Base-by-base conservation (phyloP, 257 asterid genomes). In the Primulina eburnea region DNA sequence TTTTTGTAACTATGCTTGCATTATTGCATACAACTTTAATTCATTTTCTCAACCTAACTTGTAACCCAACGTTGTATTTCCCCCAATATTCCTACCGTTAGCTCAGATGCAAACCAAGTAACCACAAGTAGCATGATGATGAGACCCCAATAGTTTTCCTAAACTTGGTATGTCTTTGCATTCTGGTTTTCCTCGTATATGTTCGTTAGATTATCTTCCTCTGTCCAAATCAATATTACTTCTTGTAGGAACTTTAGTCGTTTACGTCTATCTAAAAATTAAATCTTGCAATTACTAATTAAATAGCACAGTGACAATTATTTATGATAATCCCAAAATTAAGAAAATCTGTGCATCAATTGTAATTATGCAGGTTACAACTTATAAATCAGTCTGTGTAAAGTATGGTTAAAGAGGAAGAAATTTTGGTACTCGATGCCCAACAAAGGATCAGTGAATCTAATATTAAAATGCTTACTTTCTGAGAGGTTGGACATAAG, bases 41-140 rank as follows among this genome's bases (percentile, higher is more conserved):
- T 76, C 83, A n/a, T 73, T 87, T 79, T 33, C 37, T 33, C 37
- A 6, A 33, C 37, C 37, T 33, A 33, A 85, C 83, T 50, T 70
- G 7, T 58, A 63, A 55, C 67, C 65, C 80, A 68, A 32, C 34
- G 67, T 43, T 77, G 73, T 62, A 62, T 71, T 77, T 73, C 63
- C 68, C 71, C 57, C 59, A 62, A 43, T 12, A 65, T 71, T 79
- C 80, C 82, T 64, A 81, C 84, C 83, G 85, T 81, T 84, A 71
- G 75, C 71, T 76, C 58, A 68, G 83, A 71, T 78, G 76, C 75
- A 75, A 75, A 72, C 75, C 76, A 74, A 82, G 61, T 62, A 71
- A 71, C 79, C 56, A 66, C 70, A 71, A 71, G 73, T 3, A 12
- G 6, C 3, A 30, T 43, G 30, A 59, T 43, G 30, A 59, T 43